phyloP scores from a whole-genome alignment of 208 protist genomes.

The Acanthamoeba lenticulata region DNA sequence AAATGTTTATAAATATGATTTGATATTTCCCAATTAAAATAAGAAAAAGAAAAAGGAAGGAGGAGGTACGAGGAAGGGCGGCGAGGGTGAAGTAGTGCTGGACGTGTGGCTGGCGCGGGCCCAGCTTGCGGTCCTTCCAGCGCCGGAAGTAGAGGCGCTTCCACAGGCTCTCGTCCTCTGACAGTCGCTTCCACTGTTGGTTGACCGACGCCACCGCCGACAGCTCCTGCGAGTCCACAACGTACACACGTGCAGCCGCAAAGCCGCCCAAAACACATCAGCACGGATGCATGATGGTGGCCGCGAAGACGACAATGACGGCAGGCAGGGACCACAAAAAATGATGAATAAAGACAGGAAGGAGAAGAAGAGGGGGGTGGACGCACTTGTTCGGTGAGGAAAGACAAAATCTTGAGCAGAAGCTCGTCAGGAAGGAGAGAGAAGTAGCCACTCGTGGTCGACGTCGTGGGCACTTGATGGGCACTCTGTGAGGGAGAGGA shows the following conservation, averaged over 20 bases:
- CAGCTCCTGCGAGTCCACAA: constrained; percentile 21
- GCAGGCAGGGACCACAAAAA: too few species aligned
- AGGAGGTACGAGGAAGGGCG: background rate
- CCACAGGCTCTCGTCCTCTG: constrained; percentile 28
- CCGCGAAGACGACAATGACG: background rate
- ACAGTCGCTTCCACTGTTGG: constrained; percentile 55
- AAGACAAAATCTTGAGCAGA: constrained; percentile 26
- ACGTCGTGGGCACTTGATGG: constrained; percentile 6
- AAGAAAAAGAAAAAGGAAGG: too few species aligned
- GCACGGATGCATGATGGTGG: background rate
- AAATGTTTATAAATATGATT: too few species aligned
- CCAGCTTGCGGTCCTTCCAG: background rate
- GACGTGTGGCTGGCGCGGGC: background rate
- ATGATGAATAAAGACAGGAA: background rate
- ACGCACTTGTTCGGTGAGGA: constrained; percentile 15
- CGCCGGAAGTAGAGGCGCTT: background rate
- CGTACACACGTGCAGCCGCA: too few species aligned
- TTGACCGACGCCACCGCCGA: constrained; percentile 23
- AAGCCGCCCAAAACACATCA: too few species aligned
- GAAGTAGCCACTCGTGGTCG: constrained; percentile 41
- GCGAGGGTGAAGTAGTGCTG: background rate
- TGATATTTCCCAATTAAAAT: too few species aligned
- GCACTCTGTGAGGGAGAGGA: background rate
- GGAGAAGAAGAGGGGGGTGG: background rate
- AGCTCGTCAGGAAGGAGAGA: constrained; percentile 5